A percentile compares a stretch with the other conserved stretches of the same genome.
Conservation (phyloP, 1,284 basidiomycete species). For the Exobasidium cylindrosporum region DNA sequence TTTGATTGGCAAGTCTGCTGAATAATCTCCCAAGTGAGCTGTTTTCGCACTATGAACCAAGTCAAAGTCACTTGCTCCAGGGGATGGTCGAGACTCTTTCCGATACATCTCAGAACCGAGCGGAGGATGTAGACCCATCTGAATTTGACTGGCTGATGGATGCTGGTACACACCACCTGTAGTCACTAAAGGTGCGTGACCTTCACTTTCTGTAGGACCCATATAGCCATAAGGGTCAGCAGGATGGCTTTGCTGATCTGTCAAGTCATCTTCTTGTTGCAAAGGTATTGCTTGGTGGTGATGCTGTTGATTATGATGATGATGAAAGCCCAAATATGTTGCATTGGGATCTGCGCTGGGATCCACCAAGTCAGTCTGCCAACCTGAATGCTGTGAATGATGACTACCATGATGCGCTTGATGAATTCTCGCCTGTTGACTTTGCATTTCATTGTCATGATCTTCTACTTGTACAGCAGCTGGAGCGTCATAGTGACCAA, state of each 20-base stretch:
- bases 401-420: not conserved
- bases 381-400: conserved; percentile 15
- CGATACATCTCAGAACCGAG: not conserved
- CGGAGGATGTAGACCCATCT: not conserved
- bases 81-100: not conserved
- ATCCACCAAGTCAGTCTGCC: conserved; percentile 14
- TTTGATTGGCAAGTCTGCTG: conserved; percentile 37
- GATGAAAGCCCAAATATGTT: conserved; percentile 15
- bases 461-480: not conserved
- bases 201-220: not conserved
- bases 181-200: not conserved
- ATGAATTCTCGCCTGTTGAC: not conserved
- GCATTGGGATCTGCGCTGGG: conserved; percentile 13
- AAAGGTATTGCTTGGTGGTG: not conserved
- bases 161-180: not conserved
- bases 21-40: conserved; percentile 4
- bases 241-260: not conserved
- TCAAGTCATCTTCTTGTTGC: not conserved
- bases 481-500: conserved; percentile 16
- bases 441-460: conserved; percentile 10
- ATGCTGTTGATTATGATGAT: conserved; percentile 3
- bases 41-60: conserved; percentile 5
- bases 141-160: not conserved
- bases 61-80: conserved; percentile 10
- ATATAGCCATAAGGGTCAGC: not conserved